A percentile compares a stretch with the other conserved stretches of the same genome.
Conservation (phyloP, 192 early-diverging fungal genomes). For the Backusella circina region DNA sequence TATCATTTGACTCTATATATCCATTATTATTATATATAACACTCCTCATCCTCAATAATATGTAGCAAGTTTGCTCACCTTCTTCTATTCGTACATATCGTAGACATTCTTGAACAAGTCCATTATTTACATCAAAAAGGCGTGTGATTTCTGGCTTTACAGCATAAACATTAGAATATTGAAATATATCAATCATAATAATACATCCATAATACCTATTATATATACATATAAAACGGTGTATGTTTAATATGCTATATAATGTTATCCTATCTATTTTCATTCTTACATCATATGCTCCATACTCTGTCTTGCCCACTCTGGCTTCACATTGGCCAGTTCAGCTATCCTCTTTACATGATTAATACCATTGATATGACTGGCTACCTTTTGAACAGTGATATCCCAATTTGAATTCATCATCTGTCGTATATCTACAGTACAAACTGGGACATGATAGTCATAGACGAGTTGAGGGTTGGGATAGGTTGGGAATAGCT, state of each 20-base stretch:
- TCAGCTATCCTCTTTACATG: slow-evolving; percentile 81
- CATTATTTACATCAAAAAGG: slow-evolving; percentile 54
- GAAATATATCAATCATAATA: slow-evolving; percentile 88
- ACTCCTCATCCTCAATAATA: not conserved
- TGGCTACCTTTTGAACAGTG: slow-evolving; percentile 74
- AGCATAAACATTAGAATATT: slow-evolving; percentile 91
- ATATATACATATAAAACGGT: not conserved
- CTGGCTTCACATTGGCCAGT: slow-evolving; percentile 71
- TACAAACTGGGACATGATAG: slow-evolving; percentile 80
- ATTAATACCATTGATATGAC: slow-evolving; percentile 81
- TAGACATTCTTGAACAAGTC: slow-evolving; percentile 74
- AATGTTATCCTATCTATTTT: too few species aligned
- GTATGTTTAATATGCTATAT: not conserved
- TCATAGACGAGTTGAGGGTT: slow-evolving; percentile 74
- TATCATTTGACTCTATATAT: slow-evolving; percentile 37
- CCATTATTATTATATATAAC: not conserved
- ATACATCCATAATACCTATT: slow-evolving; percentile 87
- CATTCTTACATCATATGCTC: slow-evolving; percentile 89
- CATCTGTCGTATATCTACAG: slow-evolving; percentile 55
- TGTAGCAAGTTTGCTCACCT: not conserved
- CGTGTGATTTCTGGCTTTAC: slow-evolving; percentile 58
- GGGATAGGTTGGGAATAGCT: slow-evolving; percentile 77
- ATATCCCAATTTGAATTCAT: slow-evolving; percentile 91
- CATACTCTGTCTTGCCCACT: slow-evolving; percentile 75
- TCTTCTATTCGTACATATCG: slow-evolving; percentile 53